phyloP scores from a whole-genome alignment of 2,329 filamentous ascomycete genomes.

The Lizonia empirigonia region DNA sequence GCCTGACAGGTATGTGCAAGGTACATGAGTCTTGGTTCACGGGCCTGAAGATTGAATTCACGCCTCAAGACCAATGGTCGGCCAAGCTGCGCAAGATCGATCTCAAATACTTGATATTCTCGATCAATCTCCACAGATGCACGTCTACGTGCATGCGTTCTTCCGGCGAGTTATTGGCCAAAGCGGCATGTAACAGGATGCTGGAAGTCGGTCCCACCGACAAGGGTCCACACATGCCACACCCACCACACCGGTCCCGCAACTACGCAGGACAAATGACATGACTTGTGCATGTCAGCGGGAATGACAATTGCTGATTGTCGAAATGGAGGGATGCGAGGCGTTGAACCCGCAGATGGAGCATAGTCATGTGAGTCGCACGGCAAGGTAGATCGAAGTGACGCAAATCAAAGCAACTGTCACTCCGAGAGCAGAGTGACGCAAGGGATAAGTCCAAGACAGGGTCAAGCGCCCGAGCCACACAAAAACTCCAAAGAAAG shows the following conservation, averaged over 20 bases:
- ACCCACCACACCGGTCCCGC: constrained; percentile 3
- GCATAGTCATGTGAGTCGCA: constrained; percentile 2
- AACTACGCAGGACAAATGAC: constrained; percentile 1
- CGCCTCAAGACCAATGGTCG: neutral
- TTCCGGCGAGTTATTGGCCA: neutral
- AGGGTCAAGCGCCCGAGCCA: too few species aligned
- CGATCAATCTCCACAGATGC: constrained; percentile 1
- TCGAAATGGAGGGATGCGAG: neutral
- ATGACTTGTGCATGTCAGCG: constrained; percentile 7
- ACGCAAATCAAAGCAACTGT: neutral
- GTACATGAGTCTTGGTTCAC: neutral
- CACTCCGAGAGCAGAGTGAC: neutral
- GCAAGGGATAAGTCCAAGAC: too few species aligned
- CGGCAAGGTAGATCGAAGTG: neutral
- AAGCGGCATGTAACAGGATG: neutral
- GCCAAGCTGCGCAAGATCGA: too few species aligned
- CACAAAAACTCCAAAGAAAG: too few species aligned
- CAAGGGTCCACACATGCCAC: neutral
- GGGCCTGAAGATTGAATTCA: neutral
- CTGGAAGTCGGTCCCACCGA: neutral
- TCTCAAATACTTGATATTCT: neutral
- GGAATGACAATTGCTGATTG: neutral
- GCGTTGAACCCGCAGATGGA: neutral
- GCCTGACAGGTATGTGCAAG: neutral
- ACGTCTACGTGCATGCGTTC: neutral